Conservation (phyloP, 1,284 basidiomycete genomes). For the Leucoagaricus sp. region DNA sequence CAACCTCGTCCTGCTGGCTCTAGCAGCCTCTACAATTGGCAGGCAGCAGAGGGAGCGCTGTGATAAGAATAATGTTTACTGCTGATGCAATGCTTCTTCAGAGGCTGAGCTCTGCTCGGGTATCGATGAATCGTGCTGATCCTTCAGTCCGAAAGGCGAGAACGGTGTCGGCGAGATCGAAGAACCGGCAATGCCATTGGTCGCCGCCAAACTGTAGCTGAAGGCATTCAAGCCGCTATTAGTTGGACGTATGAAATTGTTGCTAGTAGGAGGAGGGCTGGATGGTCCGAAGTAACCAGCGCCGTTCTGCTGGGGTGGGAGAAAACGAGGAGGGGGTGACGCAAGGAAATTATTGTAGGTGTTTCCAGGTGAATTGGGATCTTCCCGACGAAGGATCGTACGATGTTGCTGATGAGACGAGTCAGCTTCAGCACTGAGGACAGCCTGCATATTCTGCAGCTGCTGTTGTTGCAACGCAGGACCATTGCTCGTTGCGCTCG, state of each 20-base stretch:
- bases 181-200: conserved; percentile 15
- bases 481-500: conserved; percentile 50
- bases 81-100: conserved; percentile 44
- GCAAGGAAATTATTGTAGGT: conserved; percentile 43
- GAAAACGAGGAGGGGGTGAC: conserved; percentile 62
- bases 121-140: conserved; percentile 54
- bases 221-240: conserved; percentile 19
- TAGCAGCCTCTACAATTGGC: conserved; percentile 56
- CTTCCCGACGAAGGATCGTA: conserved; percentile 25
- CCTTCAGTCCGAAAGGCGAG: conserved; percentile 57
- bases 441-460: conserved; percentile 26
- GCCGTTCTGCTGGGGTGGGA: conserved; percentile 15
- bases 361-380: conserved; percentile 14
- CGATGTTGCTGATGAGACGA: conserved; percentile 20
- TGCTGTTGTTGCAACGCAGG: conserved; percentile 56
- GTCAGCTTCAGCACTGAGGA: conserved; percentile 7
- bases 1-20: conserved; percentile 33
- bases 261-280: conserved; percentile 9
- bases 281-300: conserved; percentile 18
- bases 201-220: conserved; percentile 18
- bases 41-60: conserved; percentile 38
- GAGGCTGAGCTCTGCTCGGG: conserved; percentile 52
- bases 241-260: conserved; percentile 16
- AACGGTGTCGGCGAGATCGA: conserved; percentile 40
- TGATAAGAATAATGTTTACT: conserved; percentile 43